These are phyloP conservation scores for Fusarium redolens DNA, from an alignment of 2,329 filamentous ascomycete species.

Conservation along the genomic window DNA sequence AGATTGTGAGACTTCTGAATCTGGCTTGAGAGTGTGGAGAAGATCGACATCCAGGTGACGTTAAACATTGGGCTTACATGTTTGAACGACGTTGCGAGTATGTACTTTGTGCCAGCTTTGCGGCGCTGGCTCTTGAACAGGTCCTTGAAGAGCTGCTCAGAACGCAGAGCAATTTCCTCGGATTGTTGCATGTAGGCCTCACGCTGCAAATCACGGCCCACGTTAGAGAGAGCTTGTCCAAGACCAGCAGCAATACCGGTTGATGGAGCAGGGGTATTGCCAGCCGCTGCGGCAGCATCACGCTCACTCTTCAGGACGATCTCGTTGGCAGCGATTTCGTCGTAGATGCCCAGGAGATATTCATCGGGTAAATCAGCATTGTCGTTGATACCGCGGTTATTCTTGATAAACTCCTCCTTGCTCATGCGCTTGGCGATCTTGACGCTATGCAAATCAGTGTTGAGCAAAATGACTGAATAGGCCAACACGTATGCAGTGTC, in stretches of 20 bases:
- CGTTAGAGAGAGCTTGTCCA: constrained; percentile 89
- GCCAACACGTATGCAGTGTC: constrained; percentile 96
- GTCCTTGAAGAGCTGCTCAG: constrained; percentile 90
- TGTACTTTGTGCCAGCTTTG: constrained; percentile 79
- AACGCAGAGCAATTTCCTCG: constrained; percentile 83
- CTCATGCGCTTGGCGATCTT: constrained; percentile 91
- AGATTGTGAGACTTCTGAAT: constrained; percentile 94
- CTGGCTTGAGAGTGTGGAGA: constrained; percentile 92
- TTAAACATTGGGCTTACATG: constrained; percentile 99
- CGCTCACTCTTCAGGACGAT: constrained; percentile 95
- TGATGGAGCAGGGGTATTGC: constrained; percentile 67
- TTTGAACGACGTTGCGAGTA: constrained; percentile 91
- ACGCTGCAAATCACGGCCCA: constrained; percentile 88
- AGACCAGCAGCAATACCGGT: constrained; percentile 83
- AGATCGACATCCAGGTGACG: constrained; percentile 98
- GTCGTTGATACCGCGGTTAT: constrained; percentile 98
- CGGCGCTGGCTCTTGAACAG: constrained; percentile 89
- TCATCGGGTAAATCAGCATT: constrained; percentile 92
- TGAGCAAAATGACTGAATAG: constrained; percentile 96
- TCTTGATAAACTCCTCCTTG: constrained; percentile 98
- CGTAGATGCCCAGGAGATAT: constrained; percentile 88
- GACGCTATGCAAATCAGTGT: constrained; percentile 92
- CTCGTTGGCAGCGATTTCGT: constrained; percentile 91
- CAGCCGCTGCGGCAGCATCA: constrained; percentile 85
- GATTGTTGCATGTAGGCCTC: constrained; percentile 96